phyloP scores from a whole-genome alignment of 2,329 filamentous ascomycete genomes.

The Aspergillus proliferans region DNA sequence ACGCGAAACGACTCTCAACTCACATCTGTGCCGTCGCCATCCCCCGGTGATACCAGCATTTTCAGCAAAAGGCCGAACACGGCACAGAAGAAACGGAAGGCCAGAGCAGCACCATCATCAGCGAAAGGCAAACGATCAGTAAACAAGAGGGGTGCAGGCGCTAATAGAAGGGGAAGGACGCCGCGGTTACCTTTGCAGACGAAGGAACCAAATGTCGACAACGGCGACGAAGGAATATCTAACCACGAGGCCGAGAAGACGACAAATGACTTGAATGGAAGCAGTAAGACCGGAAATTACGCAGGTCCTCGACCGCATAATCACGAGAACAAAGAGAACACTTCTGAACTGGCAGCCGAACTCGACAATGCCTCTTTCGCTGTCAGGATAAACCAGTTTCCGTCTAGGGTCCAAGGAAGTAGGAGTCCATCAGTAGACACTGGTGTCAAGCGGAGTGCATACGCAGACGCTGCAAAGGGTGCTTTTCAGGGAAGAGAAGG shows the following conservation, averaged over 20 bases:
- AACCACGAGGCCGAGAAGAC: not conserved
- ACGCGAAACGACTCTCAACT: conserved; percentile 2
- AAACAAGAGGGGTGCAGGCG: conserved; percentile 5
- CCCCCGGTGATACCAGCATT: conserved; percentile 1
- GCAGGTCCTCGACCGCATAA: no score
- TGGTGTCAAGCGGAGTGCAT: no score
- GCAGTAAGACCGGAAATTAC: not conserved
- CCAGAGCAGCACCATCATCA: not conserved
- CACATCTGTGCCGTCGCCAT: conserved; percentile 13
- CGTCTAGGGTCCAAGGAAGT: no score
- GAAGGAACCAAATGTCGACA: not conserved
- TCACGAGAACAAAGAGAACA: no score
- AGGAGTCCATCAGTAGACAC: no score
- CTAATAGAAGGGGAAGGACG: not conserved
- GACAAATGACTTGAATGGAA: not conserved
- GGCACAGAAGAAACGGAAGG: not conserved
- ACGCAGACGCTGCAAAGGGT: no score
- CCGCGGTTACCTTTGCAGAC: not conserved
- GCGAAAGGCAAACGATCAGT: not conserved
- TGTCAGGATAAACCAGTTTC: not conserved
- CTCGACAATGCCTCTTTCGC: not conserved
- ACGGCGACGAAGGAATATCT: not conserved
- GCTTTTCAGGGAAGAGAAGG: not conserved
- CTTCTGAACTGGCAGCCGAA: not conserved
- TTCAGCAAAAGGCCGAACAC: not conserved